Evolutionary conservation across 108 stramenopile species (phyloP).

Genomic region (Conticribra guillardii): DNA sequence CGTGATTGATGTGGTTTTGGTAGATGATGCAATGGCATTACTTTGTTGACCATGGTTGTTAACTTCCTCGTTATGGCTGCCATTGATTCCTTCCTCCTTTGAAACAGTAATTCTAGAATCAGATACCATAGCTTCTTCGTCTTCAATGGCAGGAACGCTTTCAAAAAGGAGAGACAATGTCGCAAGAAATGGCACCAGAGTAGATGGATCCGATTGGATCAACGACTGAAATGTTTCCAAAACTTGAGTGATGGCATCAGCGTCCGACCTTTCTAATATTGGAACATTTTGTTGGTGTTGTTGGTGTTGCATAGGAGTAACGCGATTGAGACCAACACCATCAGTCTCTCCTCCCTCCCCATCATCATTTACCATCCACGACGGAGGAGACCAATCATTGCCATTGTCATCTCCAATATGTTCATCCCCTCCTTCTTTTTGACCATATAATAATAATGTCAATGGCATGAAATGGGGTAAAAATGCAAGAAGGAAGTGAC

Average conservation of each 20-base stretch:
- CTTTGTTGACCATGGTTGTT: no score
- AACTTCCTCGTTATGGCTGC: no score
- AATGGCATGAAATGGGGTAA: constrained; percentile 47
- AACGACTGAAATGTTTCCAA: constrained; percentile 35
- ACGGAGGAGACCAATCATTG: constrained; percentile 16
- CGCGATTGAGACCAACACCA: not conserved
- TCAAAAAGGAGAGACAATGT: constrained; percentile 27
- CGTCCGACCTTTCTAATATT: no score
- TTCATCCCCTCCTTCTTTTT: no score
- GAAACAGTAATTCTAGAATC: no score
- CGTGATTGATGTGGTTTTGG: not conserved
- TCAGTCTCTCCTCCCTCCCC: not conserved
- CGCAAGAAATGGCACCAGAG: constrained; percentile 32
- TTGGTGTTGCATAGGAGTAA: no score
- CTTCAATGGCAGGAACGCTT: not conserved
- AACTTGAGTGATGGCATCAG: constrained; percentile 10
- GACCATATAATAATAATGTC: no score
- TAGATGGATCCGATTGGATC: constrained; percentile 36
- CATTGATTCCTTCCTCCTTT: no score
- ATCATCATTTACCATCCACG: constrained; percentile 15
- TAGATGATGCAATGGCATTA: not conserved
- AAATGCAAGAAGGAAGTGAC: constrained; percentile 36
- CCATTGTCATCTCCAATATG: constrained; percentile 1
- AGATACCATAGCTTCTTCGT: no score
- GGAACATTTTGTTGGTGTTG: no score